Base-by-base conservation (phyloP, 176 grass and related monocot genomes). In the Juncus effusus region DNA sequence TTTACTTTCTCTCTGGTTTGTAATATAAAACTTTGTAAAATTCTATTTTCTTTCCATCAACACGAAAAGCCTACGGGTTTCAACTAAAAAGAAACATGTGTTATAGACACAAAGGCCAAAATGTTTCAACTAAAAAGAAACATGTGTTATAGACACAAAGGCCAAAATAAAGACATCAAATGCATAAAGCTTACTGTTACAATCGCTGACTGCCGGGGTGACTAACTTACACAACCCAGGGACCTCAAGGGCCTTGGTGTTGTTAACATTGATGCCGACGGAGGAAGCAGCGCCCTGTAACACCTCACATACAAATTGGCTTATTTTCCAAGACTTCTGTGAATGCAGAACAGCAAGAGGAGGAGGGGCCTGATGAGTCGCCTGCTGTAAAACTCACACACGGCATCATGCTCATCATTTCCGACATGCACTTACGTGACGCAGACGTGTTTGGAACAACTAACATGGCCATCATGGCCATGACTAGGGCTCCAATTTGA, bases 301-400 rank as follows among this genome's bases (percentile, higher is more conserved):
- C 61, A 91, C 70, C 61, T 45, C 39, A 80, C 92, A 96, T 13
- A 79, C 92, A 96, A 45, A n/a, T 4, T 0, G 92, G 73, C 68
- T 81, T 77, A 11, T 76, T 65, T 37, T 71, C 1, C 59, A 91
- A 61, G 35, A 91, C 10, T 36, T 7, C 69, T 3, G 92, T 37
- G 36, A 96, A 61, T 56, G 77, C 59, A 16, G 87, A 56, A 84
- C 92, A 96, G 87, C 92, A 96, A 55, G 82, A 16, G 9, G 54
- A 59, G 19, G 38, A 65, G 1, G 91, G 87, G 51, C 76, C 38
- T 5, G 87, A 81, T 0, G 59, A 64, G 77, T 88, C 87, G 13
- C 87, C 87, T 1, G 79, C 79, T 67, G 85, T 76, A 70, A 72
- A 88, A 51, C 63, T 49, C 52, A 91, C 76, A 82, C 84, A 96